Evolutionary conservation across 1,284 basidiomycete genomes (phyloP).

Genomic region (Cryptococcus sp.): DNA sequence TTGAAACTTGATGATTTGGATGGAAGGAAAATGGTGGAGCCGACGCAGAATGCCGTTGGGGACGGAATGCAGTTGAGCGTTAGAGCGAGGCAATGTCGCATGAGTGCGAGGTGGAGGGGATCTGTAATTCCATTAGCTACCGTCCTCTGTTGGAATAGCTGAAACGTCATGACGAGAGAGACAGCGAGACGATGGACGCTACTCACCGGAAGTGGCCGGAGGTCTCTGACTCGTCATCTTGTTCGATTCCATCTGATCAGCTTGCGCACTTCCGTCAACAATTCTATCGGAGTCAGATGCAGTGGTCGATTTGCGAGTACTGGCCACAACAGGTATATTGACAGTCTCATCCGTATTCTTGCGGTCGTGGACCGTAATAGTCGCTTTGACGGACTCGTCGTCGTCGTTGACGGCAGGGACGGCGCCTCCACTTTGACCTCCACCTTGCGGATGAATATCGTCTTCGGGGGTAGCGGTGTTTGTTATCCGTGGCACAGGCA

Average conservation of each 20-base stretch:
- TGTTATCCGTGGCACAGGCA: neutral
- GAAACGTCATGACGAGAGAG: too few relatives aligned
- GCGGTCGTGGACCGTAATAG: constrained; percentile 42
- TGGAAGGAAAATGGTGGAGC: constrained; percentile 72
- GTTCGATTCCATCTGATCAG: constrained; percentile 1
- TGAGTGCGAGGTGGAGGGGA: constrained; percentile 44
- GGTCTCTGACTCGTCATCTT: constrained; percentile 7
- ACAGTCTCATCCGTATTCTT: constrained; percentile 51
- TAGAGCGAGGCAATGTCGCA: constrained; percentile 49
- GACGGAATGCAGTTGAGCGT: constrained; percentile 48
- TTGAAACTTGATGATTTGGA: constrained; percentile 48
- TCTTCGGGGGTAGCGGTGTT: neutral
- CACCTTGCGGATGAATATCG: neutral
- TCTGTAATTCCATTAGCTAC: constrained; percentile 21
- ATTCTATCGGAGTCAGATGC: neutral
- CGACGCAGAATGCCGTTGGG: constrained; percentile 90
- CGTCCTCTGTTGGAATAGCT: neutral
- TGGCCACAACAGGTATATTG: constrained; percentile 26
- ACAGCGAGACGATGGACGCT: neutral
- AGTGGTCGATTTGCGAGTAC: neutral
- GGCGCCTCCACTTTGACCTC: too few relatives aligned
- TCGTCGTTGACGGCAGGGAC: neutral
- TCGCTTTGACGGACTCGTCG: constrained; percentile 16
- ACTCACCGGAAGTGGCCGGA: constrained; percentile 16
- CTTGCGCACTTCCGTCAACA: constrained; percentile 1